These are phyloP conservation scores for Boletus pseudopeckii DNA, from an alignment of 768 basidiomycete genomes.

Conservation along the genomic window DNA sequence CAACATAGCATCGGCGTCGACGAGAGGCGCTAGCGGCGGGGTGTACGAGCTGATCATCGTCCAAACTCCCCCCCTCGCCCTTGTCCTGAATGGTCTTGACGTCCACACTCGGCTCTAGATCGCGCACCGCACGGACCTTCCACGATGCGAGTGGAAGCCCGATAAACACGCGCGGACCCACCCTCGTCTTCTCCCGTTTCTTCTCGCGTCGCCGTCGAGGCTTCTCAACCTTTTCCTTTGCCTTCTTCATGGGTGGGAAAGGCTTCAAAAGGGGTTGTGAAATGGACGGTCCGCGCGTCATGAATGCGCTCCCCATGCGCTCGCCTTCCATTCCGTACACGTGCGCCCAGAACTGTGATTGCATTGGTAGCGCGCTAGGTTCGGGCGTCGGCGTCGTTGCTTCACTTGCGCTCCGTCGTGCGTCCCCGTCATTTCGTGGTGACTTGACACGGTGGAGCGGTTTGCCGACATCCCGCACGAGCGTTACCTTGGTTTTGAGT, in stretches of 20 bases:
- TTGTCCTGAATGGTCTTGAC: too few relatives aligned
- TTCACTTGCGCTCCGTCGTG: background rate
- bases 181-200: background rate
- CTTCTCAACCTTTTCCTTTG: background rate
- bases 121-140: too few relatives aligned
- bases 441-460: background rate
- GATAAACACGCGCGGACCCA: too few relatives aligned
- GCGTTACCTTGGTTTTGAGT: slow-evolving; percentile 20
- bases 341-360: slow-evolving; percentile 32
- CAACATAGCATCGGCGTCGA: slow-evolving; percentile 19
- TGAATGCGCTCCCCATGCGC: slow-evolving; percentile 26
- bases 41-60: background rate
- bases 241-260: background rate
- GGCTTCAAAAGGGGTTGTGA: background rate
- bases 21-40: background rate
- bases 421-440: background rate
- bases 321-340: slow-evolving; percentile 32
- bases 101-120: too few relatives aligned
- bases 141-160: too few relatives aligned
- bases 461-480: slow-evolving; percentile 19
- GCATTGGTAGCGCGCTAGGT: background rate
- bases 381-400: slow-evolving; percentile 4
- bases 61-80: too few relatives aligned
- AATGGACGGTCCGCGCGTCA: slow-evolving; percentile 3
- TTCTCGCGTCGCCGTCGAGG: background rate